Conservation (phyloP, 139 green algal genomes). For the Bryopsis sp. region DNA sequence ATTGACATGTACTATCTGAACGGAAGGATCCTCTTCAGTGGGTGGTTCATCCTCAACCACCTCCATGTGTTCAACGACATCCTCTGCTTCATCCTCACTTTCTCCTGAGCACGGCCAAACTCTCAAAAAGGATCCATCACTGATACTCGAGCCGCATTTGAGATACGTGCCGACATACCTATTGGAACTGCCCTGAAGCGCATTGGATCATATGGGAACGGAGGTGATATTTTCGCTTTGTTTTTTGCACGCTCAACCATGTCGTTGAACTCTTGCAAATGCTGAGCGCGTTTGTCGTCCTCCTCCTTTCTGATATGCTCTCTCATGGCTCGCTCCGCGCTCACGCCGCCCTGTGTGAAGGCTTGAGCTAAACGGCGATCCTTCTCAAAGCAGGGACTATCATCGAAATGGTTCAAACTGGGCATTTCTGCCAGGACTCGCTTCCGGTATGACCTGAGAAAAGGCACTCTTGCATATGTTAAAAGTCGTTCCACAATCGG, state of each 20-base stretch:
- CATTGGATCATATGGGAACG: slow-evolving; percentile 44
- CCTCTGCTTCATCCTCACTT: too few relatives aligned
- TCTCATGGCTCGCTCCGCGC: slow-evolving; percentile 28
- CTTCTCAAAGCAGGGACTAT: slow-evolving; percentile 45
- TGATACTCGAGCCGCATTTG: too few relatives aligned
- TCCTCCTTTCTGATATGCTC: slow-evolving; percentile 38
- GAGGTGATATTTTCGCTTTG: slow-evolving; percentile 29
- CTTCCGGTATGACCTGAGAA: slow-evolving; percentile 60
- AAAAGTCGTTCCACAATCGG: background rate
- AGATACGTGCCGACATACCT: too few relatives aligned
- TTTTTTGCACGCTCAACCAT: slow-evolving; percentile 41
- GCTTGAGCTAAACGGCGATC: slow-evolving; percentile 48
- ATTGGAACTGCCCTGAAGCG: slow-evolving; percentile 36
- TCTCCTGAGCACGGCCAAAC: too few relatives aligned
- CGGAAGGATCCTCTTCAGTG: too few relatives aligned
- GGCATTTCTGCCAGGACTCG: slow-evolving; percentile 45
- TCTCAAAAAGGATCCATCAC: too few relatives aligned
- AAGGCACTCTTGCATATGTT: background rate
- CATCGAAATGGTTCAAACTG: slow-evolving; percentile 59
- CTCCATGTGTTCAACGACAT: too few relatives aligned
- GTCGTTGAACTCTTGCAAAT: slow-evolving; percentile 47
- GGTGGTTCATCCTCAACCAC: too few relatives aligned
- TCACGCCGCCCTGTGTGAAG: slow-evolving; percentile 36
- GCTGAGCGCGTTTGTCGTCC: slow-evolving; percentile 28
- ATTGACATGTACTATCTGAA: too few relatives aligned